Evolutionary conservation across 257 asterid species (phyloP), one percentile per base, ranked within the genome.

Genomic region (Solanum neorickii): DNA sequence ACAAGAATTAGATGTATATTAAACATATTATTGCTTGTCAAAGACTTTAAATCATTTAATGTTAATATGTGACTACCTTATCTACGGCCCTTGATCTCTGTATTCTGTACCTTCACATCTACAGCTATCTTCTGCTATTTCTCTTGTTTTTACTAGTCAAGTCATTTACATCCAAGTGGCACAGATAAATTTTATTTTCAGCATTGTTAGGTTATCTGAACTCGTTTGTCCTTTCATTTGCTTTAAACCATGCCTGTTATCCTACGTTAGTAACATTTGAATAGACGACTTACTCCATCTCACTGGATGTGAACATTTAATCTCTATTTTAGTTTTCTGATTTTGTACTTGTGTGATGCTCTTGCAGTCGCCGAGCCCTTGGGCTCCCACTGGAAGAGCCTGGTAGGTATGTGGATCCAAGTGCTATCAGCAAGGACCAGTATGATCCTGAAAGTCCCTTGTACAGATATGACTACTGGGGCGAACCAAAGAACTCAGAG

Each of bases 401-500:
- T 9, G 98, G 98, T 44, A 91, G 95, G 90, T 94, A 94, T 21
- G 93, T 93, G 4, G 96, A 96, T 44, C 91, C 97, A 3, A 95
- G 93, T 91, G 89, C 84, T 89, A 92, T 95, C n/a, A 96, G 98
- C 23, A 96, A 96, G 87, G 99, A 94, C 91, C 89, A 92, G 87
- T 97, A 95, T 39, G 98, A 97, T 90, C 96, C 98, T 2, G 96
- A 95, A 78, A 95, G 88, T 83, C 93, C 98, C 12, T 86, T 97
- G 84, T 97, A 95, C 60, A 98, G 98, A 27, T 95, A 94, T 27
- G 99, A 97, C 90, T 97, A 97, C 92, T 97, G 99, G 99, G 99
- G 99, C 5, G 99, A 97, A 86, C 99, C 99, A 46, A 97, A 97
- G 95, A 97, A 97, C 90, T 97, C 99, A 1, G 99, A 97, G 85